phyloP scores from a whole-genome alignment of 805 yeast genomes.

The Blastobotrys mokoenaii region DNA sequence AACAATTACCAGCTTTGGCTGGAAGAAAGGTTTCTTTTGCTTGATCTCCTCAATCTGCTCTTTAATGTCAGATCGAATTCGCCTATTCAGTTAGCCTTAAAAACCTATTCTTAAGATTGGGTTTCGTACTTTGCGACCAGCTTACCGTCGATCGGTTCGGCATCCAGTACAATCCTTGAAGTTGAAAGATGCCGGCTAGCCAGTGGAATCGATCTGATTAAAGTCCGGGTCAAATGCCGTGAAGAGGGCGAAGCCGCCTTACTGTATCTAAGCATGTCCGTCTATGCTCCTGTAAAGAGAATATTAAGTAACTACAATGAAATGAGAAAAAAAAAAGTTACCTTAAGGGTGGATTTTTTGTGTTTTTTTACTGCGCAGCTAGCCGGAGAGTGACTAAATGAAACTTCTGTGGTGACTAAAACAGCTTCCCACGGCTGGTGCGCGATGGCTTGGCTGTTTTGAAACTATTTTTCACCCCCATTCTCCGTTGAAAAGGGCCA shows the following conservation, averaged over 20 bases:
- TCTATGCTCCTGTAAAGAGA: neutral
- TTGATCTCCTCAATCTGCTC: slow-evolving; percentile 25
- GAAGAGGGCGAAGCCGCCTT: neutral
- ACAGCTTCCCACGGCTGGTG: no score
- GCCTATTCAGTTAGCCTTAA: neutral
- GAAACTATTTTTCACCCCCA: no score
- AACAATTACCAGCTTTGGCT: slow-evolving; percentile 69
- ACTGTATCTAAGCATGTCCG: neutral
- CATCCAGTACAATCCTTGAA: slow-evolving; percentile 5
- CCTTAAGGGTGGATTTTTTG: neutral
- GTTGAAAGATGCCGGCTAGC: slow-evolving; percentile 1
- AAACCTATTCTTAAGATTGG: neutral
- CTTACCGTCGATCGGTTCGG: slow-evolving; percentile 49
- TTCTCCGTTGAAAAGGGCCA: no score
- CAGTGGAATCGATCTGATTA: neutral
- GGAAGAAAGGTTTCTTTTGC: slow-evolving; percentile 31
- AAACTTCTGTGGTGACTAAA: no score
- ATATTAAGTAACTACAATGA: neutral
- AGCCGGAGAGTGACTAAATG: no score
- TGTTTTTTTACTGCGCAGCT: neutral
- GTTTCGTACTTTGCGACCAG: slow-evolving; percentile 39
- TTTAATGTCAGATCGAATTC: slow-evolving; percentile 38
- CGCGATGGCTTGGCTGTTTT: no score
- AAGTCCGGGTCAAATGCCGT: neutral
- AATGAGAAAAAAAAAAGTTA: neutral